Evolutionary conservation across 257 asterid species (phyloP).

Genomic region (Mentha longifolia): DNA sequence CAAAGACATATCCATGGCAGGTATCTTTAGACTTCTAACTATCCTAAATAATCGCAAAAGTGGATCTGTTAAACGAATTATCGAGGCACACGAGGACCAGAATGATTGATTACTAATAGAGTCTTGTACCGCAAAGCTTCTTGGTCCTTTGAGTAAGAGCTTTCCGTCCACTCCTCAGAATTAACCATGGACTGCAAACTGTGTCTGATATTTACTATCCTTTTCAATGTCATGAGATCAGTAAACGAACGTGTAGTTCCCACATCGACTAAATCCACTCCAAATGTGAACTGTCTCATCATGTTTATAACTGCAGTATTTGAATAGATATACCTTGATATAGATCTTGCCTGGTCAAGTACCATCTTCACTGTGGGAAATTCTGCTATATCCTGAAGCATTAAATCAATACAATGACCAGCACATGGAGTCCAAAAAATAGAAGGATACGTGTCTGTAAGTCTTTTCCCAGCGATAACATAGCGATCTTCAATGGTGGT

Average conservation of each 20-base stretch:
- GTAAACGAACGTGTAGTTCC: conserved; percentile 68
- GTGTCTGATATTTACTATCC: conserved; percentile 72
- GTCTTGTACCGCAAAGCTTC: conserved; percentile 61
- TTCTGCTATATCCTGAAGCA: conserved; percentile 74
- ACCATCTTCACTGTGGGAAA: conserved; percentile 56
- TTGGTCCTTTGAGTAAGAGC: conserved; percentile 70
- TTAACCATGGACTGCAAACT: conserved; percentile 82
- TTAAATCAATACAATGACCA: conserved; percentile 67
- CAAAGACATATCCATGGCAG: conserved; percentile 84
- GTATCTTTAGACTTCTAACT: conserved; percentile 73
- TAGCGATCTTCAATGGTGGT: conserved; percentile 76
- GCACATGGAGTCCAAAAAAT: conserved; percentile 95
- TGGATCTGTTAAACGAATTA: conserved; percentile 65
- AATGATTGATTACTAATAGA: conserved; percentile 59
- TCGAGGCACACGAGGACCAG: conserved; percentile 68
- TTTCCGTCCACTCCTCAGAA: conserved; percentile 89
- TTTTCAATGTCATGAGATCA: conserved; percentile 70
- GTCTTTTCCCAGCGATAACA: conserved; percentile 68
- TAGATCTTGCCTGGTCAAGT: conserved; percentile 77
- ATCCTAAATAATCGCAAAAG: conserved; percentile 73
- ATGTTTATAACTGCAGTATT: conserved; percentile 59
- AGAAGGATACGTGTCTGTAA: conserved; percentile 69
- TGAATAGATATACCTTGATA: conserved; percentile 75
- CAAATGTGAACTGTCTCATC: conserved; percentile 81
- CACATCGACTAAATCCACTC: conserved; percentile 76